Evolutionary conservation across 768 basidiomycete genomes (phyloP).

Genomic region (Mycena capillaripes): DNA sequence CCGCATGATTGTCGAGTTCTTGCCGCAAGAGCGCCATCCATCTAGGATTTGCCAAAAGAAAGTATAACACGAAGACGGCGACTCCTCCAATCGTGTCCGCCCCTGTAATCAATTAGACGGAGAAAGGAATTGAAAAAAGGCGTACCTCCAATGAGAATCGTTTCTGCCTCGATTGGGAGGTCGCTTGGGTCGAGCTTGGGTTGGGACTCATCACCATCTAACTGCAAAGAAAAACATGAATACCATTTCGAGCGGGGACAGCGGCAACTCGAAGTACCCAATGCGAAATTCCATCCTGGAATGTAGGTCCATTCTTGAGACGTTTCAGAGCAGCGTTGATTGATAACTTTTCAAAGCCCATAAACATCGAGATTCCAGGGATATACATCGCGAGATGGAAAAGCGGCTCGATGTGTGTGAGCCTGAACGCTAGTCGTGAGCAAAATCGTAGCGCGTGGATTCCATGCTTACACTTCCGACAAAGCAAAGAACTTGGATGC

Average conservation of each 20-base stretch:
- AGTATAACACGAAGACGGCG: neutral
- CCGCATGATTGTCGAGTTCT: neutral
- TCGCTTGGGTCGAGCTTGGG: neutral
- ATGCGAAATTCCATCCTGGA: constrained; percentile 23
- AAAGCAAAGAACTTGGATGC: neutral
- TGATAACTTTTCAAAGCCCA: constrained; percentile 4
- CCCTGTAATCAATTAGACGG: neutral
- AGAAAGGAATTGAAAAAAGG: neutral
- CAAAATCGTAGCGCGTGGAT: neutral
- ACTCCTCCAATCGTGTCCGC: no score
- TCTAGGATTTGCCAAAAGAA: neutral
- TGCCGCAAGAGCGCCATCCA: constrained; percentile 92
- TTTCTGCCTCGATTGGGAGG: constrained; percentile 18
- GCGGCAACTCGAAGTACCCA: neutral
- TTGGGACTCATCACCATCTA: constrained; percentile 1
- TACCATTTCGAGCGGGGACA: no score
- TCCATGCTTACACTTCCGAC: neutral
- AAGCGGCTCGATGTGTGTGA: no score
- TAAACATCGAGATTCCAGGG: neutral
- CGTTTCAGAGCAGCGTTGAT: neutral
- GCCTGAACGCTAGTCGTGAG: no score
- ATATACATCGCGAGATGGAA: neutral
- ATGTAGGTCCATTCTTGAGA: constrained; percentile 10
- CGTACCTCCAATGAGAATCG: constrained; percentile 11
- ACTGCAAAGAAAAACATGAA: neutral